Evolutionary conservation across 106 monocot genomes (phyloP).

Genomic region (Apostasia shenzhenica): DNA sequence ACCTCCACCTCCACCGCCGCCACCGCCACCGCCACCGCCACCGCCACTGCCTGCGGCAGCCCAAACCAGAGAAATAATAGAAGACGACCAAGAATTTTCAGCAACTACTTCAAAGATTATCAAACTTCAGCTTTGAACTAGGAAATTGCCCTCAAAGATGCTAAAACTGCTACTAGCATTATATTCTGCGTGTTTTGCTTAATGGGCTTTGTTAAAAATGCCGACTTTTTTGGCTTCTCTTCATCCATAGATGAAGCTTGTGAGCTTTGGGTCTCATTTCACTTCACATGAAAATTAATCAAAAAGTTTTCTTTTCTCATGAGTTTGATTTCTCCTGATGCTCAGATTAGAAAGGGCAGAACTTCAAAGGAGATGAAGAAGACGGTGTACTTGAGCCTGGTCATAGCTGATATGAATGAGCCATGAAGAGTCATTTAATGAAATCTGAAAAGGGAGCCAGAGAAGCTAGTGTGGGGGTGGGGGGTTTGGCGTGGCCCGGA

Average conservation of each 20-base stretch:
- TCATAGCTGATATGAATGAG: background rate
- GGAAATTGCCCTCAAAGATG: background rate
- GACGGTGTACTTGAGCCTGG: no score
- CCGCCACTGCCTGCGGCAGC: background rate
- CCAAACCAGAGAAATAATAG: background rate
- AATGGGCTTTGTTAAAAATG: background rate
- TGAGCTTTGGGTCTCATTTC: no score
- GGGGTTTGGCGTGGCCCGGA: background rate
- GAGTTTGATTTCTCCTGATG: no score
- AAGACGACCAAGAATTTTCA: background rate
- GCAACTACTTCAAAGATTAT: constrained; percentile 1
- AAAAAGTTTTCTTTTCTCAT: no score
- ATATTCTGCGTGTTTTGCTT: background rate
- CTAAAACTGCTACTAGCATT: no score
- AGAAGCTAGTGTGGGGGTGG: background rate
- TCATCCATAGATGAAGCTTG: no score
- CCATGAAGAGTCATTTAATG: background rate
- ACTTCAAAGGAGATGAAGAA: no score
- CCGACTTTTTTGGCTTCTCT: background rate
- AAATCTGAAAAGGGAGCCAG: background rate
- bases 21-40: background rate
- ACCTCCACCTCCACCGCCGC: background rate
- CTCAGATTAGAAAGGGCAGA: no score
- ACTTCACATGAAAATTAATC: no score
- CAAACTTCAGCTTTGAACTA: constrained; percentile 1